Conservation (phyloP, 2,329 filamentous ascomycete species). For the Alternaria alternata region DNA sequence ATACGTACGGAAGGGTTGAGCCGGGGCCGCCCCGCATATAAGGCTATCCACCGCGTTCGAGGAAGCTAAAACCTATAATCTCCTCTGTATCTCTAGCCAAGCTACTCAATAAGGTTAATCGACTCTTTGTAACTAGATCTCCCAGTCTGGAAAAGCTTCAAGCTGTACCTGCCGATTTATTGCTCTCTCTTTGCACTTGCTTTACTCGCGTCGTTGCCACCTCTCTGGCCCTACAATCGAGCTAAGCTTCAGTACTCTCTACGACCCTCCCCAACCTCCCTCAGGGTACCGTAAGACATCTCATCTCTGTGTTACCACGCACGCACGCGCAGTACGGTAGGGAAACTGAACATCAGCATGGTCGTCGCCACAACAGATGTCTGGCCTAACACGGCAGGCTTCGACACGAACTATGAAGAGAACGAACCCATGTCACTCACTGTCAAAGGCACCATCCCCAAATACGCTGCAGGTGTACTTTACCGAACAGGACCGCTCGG, state of each 20-base stretch:
- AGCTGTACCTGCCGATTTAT: background rate
- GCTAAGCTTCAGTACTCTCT: background rate
- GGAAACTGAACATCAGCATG: background rate
- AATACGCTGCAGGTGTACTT: constrained; percentile 74
- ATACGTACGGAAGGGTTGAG: background rate
- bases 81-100: background rate
- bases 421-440: constrained; percentile 69
- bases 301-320: background rate
- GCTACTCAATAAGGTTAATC: background rate
- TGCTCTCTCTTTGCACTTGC: background rate
- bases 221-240: background rate
- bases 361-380: constrained; percentile 24
- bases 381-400: constrained; percentile 53
- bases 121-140: background rate
- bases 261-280: background rate
- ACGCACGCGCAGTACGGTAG: background rate
- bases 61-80: background rate
- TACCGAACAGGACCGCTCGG: constrained; percentile 74
- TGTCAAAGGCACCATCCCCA: constrained; percentile 72
- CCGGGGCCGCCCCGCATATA: background rate
- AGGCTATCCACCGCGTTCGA: background rate
- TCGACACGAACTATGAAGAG: constrained; percentile 72
- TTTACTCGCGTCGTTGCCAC: constrained; percentile 1
- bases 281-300: background rate
- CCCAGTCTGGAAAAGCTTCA: background rate